Base-by-base conservation (phyloP, 257 asterid species). In the Lithospermum erythrorhizon region DNA sequence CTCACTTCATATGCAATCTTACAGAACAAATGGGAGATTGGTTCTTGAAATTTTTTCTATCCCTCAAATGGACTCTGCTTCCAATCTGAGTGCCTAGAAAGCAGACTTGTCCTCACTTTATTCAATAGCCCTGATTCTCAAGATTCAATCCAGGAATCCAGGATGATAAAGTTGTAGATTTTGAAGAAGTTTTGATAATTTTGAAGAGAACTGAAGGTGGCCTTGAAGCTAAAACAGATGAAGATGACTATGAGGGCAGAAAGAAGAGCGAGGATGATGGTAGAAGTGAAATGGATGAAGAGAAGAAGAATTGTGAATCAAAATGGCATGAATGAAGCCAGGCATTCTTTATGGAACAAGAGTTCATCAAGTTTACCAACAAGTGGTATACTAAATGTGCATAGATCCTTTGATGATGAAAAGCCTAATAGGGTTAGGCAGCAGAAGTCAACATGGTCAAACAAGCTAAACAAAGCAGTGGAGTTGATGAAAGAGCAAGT, bases 21-120 rank as follows among this genome's bases (percentile, higher is more conserved):
- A 24, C 65, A 66, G 95, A 14, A 76, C 71, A 61, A 73, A 82
- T 21, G 97, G 96, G 0, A 65, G 96, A 78, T 68, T 87, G 59
- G 82, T 87, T 49, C 81, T 90, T 9, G 94, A 90, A 75, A 87
- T 89, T 0, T 77, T 83, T 51, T 65, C 87, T 0, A 76, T 77
- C 30, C 78, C 87, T 24, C 73, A 82, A 1, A 75, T 54, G 19
- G 81, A 76, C 55, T n/a, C n/a, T 67, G 59, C 37, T 87, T 90
- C 75, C 86, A 67, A 0, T 81, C 90, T 17, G 77, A 75, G 20
- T 85, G 96, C 29, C 9, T 57, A 7, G 73, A 82, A 5, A 96
- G 96, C 25, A 82, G 90, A 32, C 96, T 90, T 51, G 76, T 80
- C 45, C 69, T 90, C 59, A 87, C 78, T 57, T 24, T 79, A 37